Base-by-base conservation (phyloP, 2,329 filamentous ascomycete species). In the Lasiodiplodia hormozganensis region DNA sequence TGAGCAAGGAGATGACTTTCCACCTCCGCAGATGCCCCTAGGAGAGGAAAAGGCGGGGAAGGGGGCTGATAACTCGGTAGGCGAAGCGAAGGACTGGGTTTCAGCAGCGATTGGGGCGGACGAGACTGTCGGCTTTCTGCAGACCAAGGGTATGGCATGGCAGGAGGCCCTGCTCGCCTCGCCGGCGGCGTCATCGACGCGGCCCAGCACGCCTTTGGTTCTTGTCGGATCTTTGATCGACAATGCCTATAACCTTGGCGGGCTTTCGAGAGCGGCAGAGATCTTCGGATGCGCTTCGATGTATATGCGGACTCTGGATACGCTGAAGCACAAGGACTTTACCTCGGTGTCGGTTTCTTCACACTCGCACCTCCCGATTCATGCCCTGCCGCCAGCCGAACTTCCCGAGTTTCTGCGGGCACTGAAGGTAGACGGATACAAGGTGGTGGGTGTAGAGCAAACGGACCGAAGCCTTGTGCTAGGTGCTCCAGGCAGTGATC, bases 381-480 rank as follows among this genome's bases (percentile, higher is more conserved):
- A 76, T 11, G 79, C 82, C 62, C 70, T 82, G 1, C 76, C 76
- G 54, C 72, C 72, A 3, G 36, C 67, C 0, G 73, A 69, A 5
- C 71, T 83, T 0, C 76, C 80, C 0, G 72, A 72, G 1, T 85
- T 81, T 53, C 71, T 86, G 4, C 72, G 76, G 0, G 71, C 72
- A 18, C 80, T 80, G 73, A 83, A 83, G 70, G 74, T 72, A n/a
- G 78, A 82, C 58, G 85, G 84, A 0, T 86, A 82, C 67, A 77
- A 76, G n/a, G 78, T 85, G n/a, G 82, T 86, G 3, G 85, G 84
- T 0, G 82, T 87, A 10, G 85, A 87, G 74, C 85, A 87, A 76
- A 87, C 85, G 21, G 84, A 86, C 73, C 77, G 81, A 1, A 83
- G 81, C 62, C 76, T 82, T 0, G 72, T 86, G 36, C 72, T 86